Evolutionary conservation across 345 rosid species (phyloP).

Genomic region (Euphorbia pulcherrima): DNA sequence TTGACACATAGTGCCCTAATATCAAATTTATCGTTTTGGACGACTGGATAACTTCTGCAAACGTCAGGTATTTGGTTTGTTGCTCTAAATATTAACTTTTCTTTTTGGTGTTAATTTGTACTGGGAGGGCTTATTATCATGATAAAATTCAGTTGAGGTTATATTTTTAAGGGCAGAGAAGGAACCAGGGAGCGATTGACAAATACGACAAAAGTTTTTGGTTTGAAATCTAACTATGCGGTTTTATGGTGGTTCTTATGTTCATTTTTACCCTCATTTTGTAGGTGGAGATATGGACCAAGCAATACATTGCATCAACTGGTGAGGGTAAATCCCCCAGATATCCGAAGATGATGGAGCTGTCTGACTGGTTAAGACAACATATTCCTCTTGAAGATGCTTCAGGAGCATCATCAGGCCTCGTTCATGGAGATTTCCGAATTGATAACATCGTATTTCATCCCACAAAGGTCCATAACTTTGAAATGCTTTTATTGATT

Average conservation of each 20-base stretch:
- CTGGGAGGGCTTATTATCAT: no score
- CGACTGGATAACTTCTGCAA: slow-evolving; percentile 72
- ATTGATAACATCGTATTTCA: slow-evolving; percentile 90
- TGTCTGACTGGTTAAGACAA: no score
- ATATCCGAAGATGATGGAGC: slow-evolving; percentile 75
- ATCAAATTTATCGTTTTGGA: no score
- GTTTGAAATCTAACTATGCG: no score
- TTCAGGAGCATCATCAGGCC: slow-evolving; percentile 60
- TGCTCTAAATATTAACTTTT: neutral
- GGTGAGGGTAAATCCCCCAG: slow-evolving; percentile 68
- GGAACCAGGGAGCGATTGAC: no score
- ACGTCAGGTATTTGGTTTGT: slow-evolving; percentile 57
- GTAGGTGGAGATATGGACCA: slow-evolving; percentile 93
- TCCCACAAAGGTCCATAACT: slow-evolving; percentile 70
- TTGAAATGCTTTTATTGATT: no score
- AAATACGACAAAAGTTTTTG: no score
- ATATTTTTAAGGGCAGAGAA: no score
- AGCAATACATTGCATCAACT: slow-evolving; percentile 79
- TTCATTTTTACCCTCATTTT: neutral
- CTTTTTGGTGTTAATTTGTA: neutral
- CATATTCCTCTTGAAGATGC: no score
- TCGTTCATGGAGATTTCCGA: slow-evolving; percentile 95
- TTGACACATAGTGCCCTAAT: no score
- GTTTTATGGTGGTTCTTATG: no score
- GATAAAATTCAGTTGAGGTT: no score